Evolutionary conservation across 441 rosid species (phyloP).

Genomic region (Euphorbia corollata): DNA sequence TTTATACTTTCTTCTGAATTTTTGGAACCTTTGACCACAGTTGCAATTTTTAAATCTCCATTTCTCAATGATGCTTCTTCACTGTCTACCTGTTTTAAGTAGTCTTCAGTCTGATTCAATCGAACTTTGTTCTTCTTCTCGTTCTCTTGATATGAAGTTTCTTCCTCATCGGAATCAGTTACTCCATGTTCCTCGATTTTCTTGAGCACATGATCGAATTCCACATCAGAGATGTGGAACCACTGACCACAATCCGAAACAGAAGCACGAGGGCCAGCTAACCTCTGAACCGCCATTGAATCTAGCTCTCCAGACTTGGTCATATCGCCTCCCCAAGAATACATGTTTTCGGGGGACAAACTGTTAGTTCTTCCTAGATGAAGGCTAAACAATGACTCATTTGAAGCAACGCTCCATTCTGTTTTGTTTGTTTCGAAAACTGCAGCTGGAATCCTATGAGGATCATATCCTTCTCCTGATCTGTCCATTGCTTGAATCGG

Average conservation of each 20-base stretch:
- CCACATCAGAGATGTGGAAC: slow-evolving; percentile 12
- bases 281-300: not conserved
- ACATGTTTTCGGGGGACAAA: slow-evolving; percentile 37
- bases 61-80: not conserved
- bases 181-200: slow-evolving; percentile 20
- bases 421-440: slow-evolving; percentile 34
- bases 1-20: slow-evolving; percentile 32
- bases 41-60: not conserved
- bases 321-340: slow-evolving; percentile 15
- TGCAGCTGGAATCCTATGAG: slow-evolving; percentile 39
- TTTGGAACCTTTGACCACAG: slow-evolving; percentile 12
- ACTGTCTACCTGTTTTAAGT: not conserved
- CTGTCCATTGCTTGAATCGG: slow-evolving; percentile 63
- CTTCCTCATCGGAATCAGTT: slow-evolving; percentile 1
- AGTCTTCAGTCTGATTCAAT: not conserved
- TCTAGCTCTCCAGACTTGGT: slow-evolving; percentile 22
- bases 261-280: slow-evolving; percentile 16
- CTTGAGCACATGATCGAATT: not conserved
- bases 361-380: slow-evolving; percentile 42
- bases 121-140: not conserved
- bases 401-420: slow-evolving; percentile 59
- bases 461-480: slow-evolving; percentile 37
- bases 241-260: slow-evolving; percentile 8
- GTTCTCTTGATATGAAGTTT: not conserved
- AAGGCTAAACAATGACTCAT: slow-evolving; percentile 79